Evolutionary conservation across 78 protist genomes (phyloP), one percentile per base, ranked within the genome.

Genomic region (Parvularia atlantis): DNA sequence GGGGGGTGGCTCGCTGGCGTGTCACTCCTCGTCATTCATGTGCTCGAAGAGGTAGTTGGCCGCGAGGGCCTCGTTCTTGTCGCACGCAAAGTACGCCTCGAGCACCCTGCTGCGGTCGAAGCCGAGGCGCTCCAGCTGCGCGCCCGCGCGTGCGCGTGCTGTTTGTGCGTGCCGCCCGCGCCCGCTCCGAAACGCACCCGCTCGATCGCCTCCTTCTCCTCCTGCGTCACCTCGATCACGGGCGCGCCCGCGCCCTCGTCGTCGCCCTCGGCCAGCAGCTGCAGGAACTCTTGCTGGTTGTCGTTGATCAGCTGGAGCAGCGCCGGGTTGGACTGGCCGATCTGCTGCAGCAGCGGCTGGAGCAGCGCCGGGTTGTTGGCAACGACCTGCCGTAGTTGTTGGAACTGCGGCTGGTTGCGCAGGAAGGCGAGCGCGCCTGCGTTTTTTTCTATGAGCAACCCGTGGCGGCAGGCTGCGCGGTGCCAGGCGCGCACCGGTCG

Each of bases 11-110:
- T n/a, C n/a, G n/a, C n/a, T n/a, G n/a, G n/a, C n/a, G n/a, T n/a
- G n/a, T n/a, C n/a, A n/a, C n/a, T n/a, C n/a, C n/a, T n/a, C n/a
- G n/a, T n/a, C n/a, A n/a, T 68, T 50, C 26, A 16, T n/a, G 44
- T 31, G 35, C 28, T 92, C 94, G 60, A 91, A 80, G 37, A 92
- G 78, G 43, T 75, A 85, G 43, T 89, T 86, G 50, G 94, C 96
- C 5, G 96, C 83, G 16, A 88, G 63, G 16, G 81, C 60, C 61
- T 89, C 93, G 68, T 92, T 71, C 76, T 87, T 91, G 67, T 91
- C 94, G 76, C 96, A 92, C 30, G 94, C 92, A 40, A 90, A 68
- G 72, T 84, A 92, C 0, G 96, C 94, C 74, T 87, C 86, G 53
- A 81, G 73, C 53, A 70, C 89, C 2, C 20, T 52, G 31, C 30